Conservation (phyloP, 2,329 filamentous ascomycete species). For the Aplosporella prunicola region DNA sequence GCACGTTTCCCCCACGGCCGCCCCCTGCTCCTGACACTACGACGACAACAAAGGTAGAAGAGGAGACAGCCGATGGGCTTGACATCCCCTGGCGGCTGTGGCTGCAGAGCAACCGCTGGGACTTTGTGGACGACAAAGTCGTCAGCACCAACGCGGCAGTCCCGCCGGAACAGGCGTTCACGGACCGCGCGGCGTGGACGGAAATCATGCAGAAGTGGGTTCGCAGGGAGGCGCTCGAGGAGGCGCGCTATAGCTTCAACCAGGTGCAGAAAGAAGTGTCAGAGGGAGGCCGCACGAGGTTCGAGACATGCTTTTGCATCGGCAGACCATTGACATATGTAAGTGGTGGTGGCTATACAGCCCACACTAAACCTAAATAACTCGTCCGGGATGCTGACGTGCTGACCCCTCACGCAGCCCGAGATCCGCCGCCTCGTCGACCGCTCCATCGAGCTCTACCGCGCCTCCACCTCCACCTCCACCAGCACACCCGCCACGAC, state of each 20-base stretch:
- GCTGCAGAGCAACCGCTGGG: constrained; percentile 25
- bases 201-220: constrained; percentile 31
- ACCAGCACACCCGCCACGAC: not conserved
- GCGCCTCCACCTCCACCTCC: constrained; percentile 10
- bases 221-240: constrained; percentile 27
- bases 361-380: too few species aligned
- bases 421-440: constrained; percentile 28
- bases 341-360: too few species aligned
- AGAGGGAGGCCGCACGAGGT: constrained; percentile 21
- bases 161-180: constrained; percentile 19
- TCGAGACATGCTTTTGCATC: constrained; percentile 28
- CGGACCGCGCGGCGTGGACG: constrained; percentile 24
- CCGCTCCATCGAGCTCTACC: constrained; percentile 29
- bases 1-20: too few species aligned
- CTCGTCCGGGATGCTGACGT: too few species aligned
- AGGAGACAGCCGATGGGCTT: constrained; percentile 24
- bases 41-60: constrained; percentile 14
- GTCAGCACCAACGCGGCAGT: constrained; percentile 22
- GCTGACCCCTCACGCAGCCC: constrained; percentile 7
- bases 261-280: constrained; percentile 25
- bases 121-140: constrained; percentile 25
- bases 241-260: constrained; percentile 22
- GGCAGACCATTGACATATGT: constrained; percentile 24
- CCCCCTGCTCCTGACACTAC: not conserved
- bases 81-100: constrained; percentile 29